A percentile compares a stretch with the other conserved stretches of the same genome.
phyloP scores from a whole-genome alignment of 1,284 basidiomycete genomes.

The Leccinum griseonigrum region DNA sequence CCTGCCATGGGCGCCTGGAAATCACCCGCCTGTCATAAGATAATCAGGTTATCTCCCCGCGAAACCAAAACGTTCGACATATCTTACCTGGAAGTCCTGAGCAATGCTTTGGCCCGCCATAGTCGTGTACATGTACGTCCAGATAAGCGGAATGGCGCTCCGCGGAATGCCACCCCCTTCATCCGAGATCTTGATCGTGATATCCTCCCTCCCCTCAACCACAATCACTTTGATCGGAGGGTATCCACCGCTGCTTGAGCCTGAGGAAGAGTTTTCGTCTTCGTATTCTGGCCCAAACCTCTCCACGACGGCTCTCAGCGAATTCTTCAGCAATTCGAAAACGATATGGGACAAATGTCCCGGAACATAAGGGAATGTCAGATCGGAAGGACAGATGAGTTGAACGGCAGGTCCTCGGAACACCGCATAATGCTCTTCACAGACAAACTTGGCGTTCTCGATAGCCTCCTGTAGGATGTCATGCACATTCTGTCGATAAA shows the following conservation, averaged over 20 bases:
- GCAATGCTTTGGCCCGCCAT: conserved; percentile 89
- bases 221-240: conserved; percentile 97
- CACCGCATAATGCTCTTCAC: conserved; percentile 95
- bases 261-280: conserved; percentile 33
- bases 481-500: conserved; percentile 68
- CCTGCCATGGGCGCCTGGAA: conserved; percentile 99
- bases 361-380: conserved; percentile 93
- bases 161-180: conserved; percentile 96
- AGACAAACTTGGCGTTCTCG: conserved; percentile 96
- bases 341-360: conserved; percentile 95
- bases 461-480: conserved; percentile 97
- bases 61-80: neutral
- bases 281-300: conserved; percentile 83
- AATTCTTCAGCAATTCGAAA: conserved; percentile 98
- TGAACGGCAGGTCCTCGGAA: conserved; percentile 96
- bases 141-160: conserved; percentile 90
- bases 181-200: conserved; percentile 96
- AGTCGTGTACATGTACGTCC: conserved; percentile 99
- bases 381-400: conserved; percentile 87
- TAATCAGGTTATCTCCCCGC: neutral
- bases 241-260: conserved; percentile 39
- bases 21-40: conserved; percentile 58
- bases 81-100: conserved; percentile 62
- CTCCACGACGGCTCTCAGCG: conserved; percentile 93
- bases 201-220: conserved; percentile 93